Percentiles rank a stretch among this genome's conserved stretches.
Evolutionary conservation across 345 rosid genomes (phyloP).

Genomic region (Eutrema heterophyllum): DNA sequence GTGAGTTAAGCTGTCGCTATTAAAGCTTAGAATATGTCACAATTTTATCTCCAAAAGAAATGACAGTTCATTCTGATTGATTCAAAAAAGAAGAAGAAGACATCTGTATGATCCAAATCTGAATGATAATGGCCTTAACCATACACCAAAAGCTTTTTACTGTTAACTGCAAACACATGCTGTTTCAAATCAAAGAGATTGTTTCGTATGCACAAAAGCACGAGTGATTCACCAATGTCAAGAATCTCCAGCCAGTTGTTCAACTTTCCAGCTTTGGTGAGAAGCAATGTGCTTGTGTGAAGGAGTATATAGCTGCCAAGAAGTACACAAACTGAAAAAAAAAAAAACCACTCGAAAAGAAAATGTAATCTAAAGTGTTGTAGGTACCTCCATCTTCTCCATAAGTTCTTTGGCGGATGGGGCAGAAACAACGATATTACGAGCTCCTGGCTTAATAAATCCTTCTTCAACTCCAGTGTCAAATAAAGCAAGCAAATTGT

Average conservation of each 20-base stretch:
- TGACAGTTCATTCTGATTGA: conserved; percentile 6
- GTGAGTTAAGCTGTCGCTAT: conserved; percentile 23
- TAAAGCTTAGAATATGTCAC: conserved; percentile 12
- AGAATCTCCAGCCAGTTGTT: conserved; percentile 4
- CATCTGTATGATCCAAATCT: background rate
- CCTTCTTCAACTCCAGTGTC: conserved; percentile 93
- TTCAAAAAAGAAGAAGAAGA: conserved; percentile 1
- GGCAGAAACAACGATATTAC: conserved; percentile 77
- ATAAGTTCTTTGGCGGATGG: conserved; percentile 80
- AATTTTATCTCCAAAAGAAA: background rate
- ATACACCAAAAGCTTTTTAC: conserved; percentile 17
- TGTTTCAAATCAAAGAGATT: background rate
- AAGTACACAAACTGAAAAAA: background rate
- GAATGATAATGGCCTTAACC: conserved; percentile 6
- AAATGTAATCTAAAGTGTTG: background rate
- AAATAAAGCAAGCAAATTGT: conserved; percentile 68
- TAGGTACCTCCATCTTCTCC: conserved; percentile 79
- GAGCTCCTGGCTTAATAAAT: conserved; percentile 80
- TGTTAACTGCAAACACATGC: conserved; percentile 1
- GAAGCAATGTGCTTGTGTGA: conserved; percentile 63
- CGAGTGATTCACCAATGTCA: background rate
- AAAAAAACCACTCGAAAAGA: background rate
- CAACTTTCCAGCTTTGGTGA: conserved; percentile 71
- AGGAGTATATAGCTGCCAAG: conserved; percentile 58
- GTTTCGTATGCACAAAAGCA: background rate